Evolutionary conservation across 2,329 filamentous ascomycete species (phyloP).

Genomic region (Pyrenophora teres): DNA sequence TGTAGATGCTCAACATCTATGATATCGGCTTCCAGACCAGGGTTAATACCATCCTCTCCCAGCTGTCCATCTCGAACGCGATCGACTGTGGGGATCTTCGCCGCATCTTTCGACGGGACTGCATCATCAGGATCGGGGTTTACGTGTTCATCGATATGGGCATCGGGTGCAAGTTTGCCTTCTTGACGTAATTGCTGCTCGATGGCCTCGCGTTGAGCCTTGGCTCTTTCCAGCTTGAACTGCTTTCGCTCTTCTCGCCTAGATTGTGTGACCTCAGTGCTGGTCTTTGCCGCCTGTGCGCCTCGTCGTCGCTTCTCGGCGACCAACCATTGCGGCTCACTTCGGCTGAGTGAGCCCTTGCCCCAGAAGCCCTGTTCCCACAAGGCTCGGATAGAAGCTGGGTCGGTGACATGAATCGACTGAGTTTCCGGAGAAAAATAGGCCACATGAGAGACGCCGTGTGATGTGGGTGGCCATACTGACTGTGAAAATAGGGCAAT

Average conservation of each 20-base stretch:
- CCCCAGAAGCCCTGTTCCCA: constrained; percentile 99
- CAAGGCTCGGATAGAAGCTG: constrained; percentile 73
- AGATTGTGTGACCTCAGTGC: constrained; percentile 77
- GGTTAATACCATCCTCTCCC: constrained; percentile 8
- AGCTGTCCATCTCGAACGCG: constrained; percentile 12
- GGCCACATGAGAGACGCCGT: constrained; percentile 70
- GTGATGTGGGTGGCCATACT: constrained; percentile 66
- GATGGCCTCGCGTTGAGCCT: constrained; percentile 81
- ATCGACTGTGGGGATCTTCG: constrained; percentile 20
- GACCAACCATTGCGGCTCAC: constrained; percentile 91
- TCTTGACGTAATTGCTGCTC: constrained; percentile 69
- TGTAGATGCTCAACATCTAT: constrained; percentile 80
- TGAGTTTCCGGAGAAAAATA: constrained; percentile 81
- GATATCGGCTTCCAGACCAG: constrained; percentile 20
- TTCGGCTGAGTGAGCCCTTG: constrained; percentile 89
- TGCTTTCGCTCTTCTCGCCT: constrained; percentile 79
- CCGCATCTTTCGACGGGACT: constrained; percentile 16
- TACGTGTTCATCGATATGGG: constrained; percentile 36
- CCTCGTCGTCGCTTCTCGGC: constrained; percentile 76
- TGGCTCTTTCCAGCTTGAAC: constrained; percentile 90
- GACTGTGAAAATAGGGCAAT: constrained; percentile 78
- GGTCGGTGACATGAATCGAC: constrained; percentile 82
- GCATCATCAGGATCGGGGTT: constrained; percentile 31
- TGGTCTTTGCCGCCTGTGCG: constrained; percentile 68
- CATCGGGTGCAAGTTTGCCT: constrained; percentile 41